Base-by-base conservation (phyloP, 1,139 yeast species). In the Diutina catenulata region DNA sequence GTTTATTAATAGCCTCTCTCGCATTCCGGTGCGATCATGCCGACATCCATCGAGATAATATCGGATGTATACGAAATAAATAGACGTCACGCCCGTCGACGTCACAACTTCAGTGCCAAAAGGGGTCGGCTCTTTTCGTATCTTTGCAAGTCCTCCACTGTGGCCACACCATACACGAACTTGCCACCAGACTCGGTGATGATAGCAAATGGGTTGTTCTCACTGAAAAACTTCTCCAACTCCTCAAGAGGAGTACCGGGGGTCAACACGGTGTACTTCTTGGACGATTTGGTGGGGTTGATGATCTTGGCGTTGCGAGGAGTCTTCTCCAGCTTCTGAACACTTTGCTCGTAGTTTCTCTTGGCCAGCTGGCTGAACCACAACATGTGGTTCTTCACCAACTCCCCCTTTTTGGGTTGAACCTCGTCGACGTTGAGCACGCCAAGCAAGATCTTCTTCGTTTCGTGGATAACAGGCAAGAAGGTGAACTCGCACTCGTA, bases 91-190 rank as follows among this genome's bases (percentile, higher is more conserved):
- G n/a, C n/a, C n/a, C n/a, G n/a, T n/a, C n/a, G n/a, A n/a, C n/a
- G n/a, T n/a, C n/a, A n/a, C n/a, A n/a, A n/a, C n/a, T n/a, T n/a
- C n/a, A n/a, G n/a, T n/a, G n/a, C 18, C 39, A 68, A 53, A 40
- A 57, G 60, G 19, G 80, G 80, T 41, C 81, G 61, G 28, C 73
- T 61, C 43, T 68, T 62, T 44, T 70, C 75, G 48, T 65, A 76
- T 48, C 63, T 65, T 14, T 59, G 62, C 46, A 76, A 57, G 51
- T 76, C 82, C 42, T 74, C 77, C n/a, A 75, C 74, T 0, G 79
- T 74, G 24, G 76, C 80, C 6, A 76, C 81, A 4, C 80, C 82
- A 42, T 75, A 64, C 10, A 76, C 80, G 50, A 74, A 68, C 41
- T 65, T 61, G 8, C 76, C 71, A 36, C 64, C 64, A 23, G 57